Percentiles rank a stretch among this genome's conserved stretches.
Evolutionary conservation across 2,329 filamentous ascomycete species (phyloP).

Genomic region (Neonectria punicea): DNA sequence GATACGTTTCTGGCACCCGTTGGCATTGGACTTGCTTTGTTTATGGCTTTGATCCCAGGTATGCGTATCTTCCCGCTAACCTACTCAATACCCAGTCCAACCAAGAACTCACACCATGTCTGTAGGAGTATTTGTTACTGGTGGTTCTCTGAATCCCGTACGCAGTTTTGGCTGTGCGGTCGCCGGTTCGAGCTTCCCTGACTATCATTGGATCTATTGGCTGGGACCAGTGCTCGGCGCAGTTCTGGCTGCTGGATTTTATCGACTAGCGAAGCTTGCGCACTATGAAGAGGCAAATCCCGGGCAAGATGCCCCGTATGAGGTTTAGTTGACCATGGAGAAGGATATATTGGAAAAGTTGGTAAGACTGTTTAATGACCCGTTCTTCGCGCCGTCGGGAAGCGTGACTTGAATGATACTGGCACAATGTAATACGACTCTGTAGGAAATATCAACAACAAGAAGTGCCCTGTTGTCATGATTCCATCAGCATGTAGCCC

Average conservation of each 20-base stretch:
- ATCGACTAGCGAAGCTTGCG: conserved; percentile 57
- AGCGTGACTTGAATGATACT: too few relatives aligned
- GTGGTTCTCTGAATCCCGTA: conserved; percentile 57
- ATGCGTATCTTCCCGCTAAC: not conserved
- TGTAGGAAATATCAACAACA: too few relatives aligned
- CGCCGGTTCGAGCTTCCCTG: conserved; percentile 49
- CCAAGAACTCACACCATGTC: conserved; percentile 41
- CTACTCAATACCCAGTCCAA: not conserved
- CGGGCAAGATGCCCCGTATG: conserved; percentile 47
- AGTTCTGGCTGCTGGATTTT: conserved; percentile 57
- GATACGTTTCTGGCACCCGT: conserved; percentile 75
- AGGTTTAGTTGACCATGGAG: not conserved
- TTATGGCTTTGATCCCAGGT: conserved; percentile 59
- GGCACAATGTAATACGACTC: too few relatives aligned
- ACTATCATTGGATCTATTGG: conserved; percentile 63
- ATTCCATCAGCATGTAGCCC: too few relatives aligned
- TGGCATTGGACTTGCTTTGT: conserved; percentile 74
- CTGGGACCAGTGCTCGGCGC: conserved; percentile 60
- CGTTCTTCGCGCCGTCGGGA: too few relatives aligned
- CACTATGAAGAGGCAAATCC: conserved; percentile 60
- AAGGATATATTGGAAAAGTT: too few relatives aligned
- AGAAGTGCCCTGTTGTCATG: too few relatives aligned
- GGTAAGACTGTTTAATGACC: too few relatives aligned
- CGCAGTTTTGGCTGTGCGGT: conserved; percentile 59
- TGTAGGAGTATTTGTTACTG: conserved; percentile 46